Evolutionary conservation across 768 basidiomycete species (phyloP), one percentile per base, ranked within the genome.

Genomic region (Cystobasidium onofrii): DNA sequence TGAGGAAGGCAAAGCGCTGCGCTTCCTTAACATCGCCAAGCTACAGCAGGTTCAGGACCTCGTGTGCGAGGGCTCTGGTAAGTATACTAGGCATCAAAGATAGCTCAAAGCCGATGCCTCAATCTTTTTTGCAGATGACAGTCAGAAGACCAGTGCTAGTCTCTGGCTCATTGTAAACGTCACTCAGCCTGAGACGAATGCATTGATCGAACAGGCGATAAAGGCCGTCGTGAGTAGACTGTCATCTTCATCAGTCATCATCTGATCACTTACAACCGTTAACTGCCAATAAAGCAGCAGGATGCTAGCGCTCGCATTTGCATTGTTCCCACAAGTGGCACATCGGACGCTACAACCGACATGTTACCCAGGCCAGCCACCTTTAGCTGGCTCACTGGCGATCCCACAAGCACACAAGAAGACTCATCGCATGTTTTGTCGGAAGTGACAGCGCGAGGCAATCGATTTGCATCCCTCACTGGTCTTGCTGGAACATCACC

Each of bases 11-110:
- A 84, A 84, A 20, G 82, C 83, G 43, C 79, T 90, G 13, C 83
- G 82, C 31, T 82, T 90, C 29, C 80, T 85, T 73, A 86, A 85
- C 76, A 78, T 90, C 12, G 84, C 84, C 0, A 86, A 87, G 13
- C 31, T 17, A 20, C 23, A 50, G 9, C 10, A 50, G 20, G 18
- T 3, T 20, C 4, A 6, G 17, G 23, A 23, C 25, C 6, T 60
- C 57, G 31, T 6, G 25, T 60, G 57, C 23, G 12, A 60, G 31
- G 57, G 57, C 33, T 27, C 57, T 7, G n/a, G 46, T 50, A 3
- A 50, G 46, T 7, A 20, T 50, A 12, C 3, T 15, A 4, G 20
- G 10, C 3, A 17, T 15, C 9, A 50, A 15, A 7, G 10, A 50
- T 20, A 50, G 46, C 15, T 9, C 7, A 15, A 39, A 39, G 15